Conservation (phyloP, 2,329 filamentous ascomycete genomes). For the Parafenestella ontariensis region DNA sequence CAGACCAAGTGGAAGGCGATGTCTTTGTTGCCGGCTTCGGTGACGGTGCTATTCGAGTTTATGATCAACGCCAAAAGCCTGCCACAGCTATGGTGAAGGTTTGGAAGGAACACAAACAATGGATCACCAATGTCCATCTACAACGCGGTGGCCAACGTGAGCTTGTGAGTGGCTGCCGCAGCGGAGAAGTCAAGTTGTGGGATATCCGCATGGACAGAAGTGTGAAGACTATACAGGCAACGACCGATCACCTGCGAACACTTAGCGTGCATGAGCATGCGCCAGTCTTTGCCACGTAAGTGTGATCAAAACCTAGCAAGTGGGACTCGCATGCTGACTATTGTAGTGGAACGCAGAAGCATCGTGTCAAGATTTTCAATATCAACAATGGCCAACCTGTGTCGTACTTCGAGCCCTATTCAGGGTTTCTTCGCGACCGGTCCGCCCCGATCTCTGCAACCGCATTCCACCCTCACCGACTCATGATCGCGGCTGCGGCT, state of each 20-base stretch:
- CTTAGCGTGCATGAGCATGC: slow-evolving; percentile 95
- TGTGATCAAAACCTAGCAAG: slow-evolving; percentile 71
- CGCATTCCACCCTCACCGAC: slow-evolving; percentile 93
- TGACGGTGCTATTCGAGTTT: slow-evolving; percentile 91
- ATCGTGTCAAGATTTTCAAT: slow-evolving; percentile 92
- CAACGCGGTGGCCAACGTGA: slow-evolving; percentile 94
- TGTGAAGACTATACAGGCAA: slow-evolving; percentile 75
- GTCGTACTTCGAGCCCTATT: slow-evolving; percentile 87
- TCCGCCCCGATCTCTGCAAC: slow-evolving; percentile 85
- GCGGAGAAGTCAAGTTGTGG: slow-evolving; percentile 95
- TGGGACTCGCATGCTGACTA: slow-evolving; percentile 13
- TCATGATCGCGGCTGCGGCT: slow-evolving; percentile 87
- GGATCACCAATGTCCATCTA: slow-evolving; percentile 96
- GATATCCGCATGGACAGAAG: slow-evolving; percentile 88
- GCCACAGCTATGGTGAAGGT: slow-evolving; percentile 93
- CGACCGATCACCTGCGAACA: slow-evolving; percentile 79
- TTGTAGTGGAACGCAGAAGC: slow-evolving; percentile 80
- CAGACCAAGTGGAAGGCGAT: slow-evolving; percentile 96
- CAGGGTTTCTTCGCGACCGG: slow-evolving; percentile 83
- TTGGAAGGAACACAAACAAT: slow-evolving; percentile 95
- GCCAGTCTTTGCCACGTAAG: slow-evolving; percentile 78
- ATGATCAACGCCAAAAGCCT: slow-evolving; percentile 84
- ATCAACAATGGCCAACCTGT: slow-evolving; percentile 76
- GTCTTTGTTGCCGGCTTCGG: slow-evolving; percentile 96
- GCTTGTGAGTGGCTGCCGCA: slow-evolving; percentile 85